Percentiles rank a stretch among this genome's conserved stretches.
Evolutionary conservation across 176 grass and related monocot species (phyloP).

Genomic region (Carex parvula): DNA sequence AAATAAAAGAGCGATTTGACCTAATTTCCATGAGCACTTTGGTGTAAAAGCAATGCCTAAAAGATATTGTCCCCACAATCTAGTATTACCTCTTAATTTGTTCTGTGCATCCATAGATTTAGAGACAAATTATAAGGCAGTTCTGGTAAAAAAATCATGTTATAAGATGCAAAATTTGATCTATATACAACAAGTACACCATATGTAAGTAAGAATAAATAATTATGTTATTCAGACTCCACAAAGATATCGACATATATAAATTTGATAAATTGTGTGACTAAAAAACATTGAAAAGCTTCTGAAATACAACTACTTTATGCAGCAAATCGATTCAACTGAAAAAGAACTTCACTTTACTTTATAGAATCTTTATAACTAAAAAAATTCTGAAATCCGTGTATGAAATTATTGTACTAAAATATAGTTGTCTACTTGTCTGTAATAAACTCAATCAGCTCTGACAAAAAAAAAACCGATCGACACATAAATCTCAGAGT

Average conservation of each 20-base stretch:
- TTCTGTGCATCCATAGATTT: not conserved
- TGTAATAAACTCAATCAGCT: not conserved
- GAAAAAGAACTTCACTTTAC: not conserved
- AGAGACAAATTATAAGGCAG: not conserved
- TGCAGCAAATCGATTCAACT: not conserved
- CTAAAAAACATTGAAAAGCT: not conserved
- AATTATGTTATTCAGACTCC: not conserved
- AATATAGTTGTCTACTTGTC: not conserved
- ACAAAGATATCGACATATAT: not conserved
- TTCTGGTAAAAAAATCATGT: not conserved
- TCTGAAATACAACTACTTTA: not conserved
- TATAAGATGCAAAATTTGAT: not conserved
- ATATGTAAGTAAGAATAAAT: not conserved
- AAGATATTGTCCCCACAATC: not conserved
- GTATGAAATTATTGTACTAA: not conserved
- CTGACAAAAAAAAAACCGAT: not conserved
- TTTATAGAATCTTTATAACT: conserved; percentile 9
- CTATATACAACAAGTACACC: not conserved
- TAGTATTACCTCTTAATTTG: not conserved
- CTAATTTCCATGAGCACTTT: not conserved
- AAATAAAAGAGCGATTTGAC: conserved; percentile 1
- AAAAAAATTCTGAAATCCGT: not conserved
- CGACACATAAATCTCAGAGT: not conserved
- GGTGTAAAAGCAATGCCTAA: not conserved
- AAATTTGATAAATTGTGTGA: not conserved